phyloP scores from a whole-genome alignment of 1,139 yeast genomes.

The Trichomonascaceae sp. region DNA sequence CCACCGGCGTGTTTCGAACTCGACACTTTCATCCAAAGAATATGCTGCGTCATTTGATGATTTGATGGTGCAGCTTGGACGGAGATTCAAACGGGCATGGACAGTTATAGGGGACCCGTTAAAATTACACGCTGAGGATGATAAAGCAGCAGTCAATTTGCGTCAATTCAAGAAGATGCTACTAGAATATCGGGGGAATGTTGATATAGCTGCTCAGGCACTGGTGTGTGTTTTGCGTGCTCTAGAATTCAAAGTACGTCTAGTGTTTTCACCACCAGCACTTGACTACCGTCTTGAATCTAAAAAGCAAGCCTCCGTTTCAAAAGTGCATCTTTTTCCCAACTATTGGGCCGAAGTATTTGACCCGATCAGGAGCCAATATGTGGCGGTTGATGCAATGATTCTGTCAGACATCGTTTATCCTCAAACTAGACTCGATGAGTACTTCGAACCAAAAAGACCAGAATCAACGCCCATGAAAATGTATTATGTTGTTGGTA shows the following conservation, averaged over 20 bases:
- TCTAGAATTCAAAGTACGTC: conserved; percentile 57
- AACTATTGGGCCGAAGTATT: conserved; percentile 80
- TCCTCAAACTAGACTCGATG: conserved; percentile 26
- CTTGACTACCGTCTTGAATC: conserved; percentile 11
- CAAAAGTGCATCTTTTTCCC: conserved; percentile 38
- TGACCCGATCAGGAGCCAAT: conserved; percentile 56
- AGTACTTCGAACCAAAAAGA: conserved; percentile 12
- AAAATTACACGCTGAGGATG: neutral
- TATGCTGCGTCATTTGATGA: conserved; percentile 1
- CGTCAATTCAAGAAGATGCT: conserved; percentile 6
- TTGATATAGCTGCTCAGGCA: conserved; percentile 70
- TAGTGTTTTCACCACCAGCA: conserved; percentile 64
- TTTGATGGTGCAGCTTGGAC: neutral
- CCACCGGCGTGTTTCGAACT: conserved; percentile 5
- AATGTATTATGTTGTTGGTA: conserved; percentile 53
- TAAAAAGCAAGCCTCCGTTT: conserved; percentile 1
- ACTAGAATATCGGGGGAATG: conserved; percentile 42
- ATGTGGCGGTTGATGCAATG: conserved; percentile 72
- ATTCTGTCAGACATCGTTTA: conserved; percentile 57
- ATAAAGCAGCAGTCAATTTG: neutral
- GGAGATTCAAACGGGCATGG: conserved; percentile 1
- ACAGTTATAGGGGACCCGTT: conserved; percentile 1
- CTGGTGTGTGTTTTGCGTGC: conserved; percentile 60
- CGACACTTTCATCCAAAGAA: neutral
- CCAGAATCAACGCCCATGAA: conserved; percentile 9